A percentile compares a stretch with the other conserved stretches of the same genome.
phyloP scores from a whole-genome alignment of 108 stramenopile species.

The Aurantiochytrium sp. region DNA sequence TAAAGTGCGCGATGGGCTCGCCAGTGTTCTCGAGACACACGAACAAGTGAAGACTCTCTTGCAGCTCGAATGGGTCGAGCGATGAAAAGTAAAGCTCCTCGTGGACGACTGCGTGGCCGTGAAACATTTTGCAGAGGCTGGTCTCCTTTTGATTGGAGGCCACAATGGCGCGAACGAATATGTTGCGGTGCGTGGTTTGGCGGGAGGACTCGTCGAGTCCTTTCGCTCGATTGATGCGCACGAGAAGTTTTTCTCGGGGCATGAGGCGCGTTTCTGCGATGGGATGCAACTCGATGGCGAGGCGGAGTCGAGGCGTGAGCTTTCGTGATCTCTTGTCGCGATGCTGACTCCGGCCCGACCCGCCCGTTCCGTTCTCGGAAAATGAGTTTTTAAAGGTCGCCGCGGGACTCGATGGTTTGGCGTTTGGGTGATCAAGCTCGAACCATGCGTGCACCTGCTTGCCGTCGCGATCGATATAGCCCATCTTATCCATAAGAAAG shows the following conservation, averaged over 20 bases:
- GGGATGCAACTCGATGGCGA: background rate
- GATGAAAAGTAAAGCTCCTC: background rate
- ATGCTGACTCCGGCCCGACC: background rate
- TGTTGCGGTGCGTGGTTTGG: background rate
- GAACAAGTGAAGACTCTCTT: background rate
- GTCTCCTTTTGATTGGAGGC: background rate
- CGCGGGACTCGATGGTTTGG: background rate
- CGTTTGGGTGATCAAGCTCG: background rate
- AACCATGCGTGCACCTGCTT: background rate
- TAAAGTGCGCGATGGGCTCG: background rate
- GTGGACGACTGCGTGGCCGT: background rate
- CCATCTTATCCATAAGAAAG: background rate
- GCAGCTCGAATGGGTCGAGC: background rate
- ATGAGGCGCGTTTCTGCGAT: background rate
- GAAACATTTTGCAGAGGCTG: background rate
- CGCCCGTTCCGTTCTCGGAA: background rate
- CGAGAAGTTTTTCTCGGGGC: background rate
- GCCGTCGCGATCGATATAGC: slow-evolving; percentile 3
- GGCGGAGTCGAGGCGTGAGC: background rate
- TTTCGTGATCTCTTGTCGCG: background rate
- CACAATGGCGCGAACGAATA: background rate
- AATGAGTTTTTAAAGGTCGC: background rate
- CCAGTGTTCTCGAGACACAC: background rate
- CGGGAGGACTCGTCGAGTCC: background rate
- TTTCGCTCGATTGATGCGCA: background rate